Evolutionary conservation across 371 early-diverging fungal species (phyloP).

Genomic region (Lichtheimia hyalospora): DNA sequence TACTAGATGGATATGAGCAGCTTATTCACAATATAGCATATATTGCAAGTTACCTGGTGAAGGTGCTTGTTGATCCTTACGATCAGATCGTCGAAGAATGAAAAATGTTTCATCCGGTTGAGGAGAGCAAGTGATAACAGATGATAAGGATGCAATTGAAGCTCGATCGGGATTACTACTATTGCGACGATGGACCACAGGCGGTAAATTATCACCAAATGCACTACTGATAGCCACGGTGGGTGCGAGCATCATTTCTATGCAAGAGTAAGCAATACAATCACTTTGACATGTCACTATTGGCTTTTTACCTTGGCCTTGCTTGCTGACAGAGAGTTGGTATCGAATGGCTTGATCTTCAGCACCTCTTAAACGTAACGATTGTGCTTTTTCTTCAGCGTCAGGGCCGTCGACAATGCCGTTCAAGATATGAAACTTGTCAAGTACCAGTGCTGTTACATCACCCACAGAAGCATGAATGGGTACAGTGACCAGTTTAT

Average conservation of each 20-base stretch:
- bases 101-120: constrained; percentile 43
- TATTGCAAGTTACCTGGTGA: constrained; percentile 6
- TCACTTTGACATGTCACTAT: not conserved
- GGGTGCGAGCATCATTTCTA: constrained; percentile 22
- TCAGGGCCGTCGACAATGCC: constrained; percentile 39
- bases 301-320: constrained; percentile 24
- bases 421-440: constrained; percentile 51
- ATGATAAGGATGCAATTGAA: constrained; percentile 37
- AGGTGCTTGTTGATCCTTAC: not conserved
- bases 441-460: constrained; percentile 33
- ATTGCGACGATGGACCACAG: constrained; percentile 34
- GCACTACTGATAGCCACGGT: constrained; percentile 29
- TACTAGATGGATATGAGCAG: constrained; percentile 16
- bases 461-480: constrained; percentile 33
- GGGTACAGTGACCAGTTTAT: constrained; percentile 39
- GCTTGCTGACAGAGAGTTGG: constrained; percentile 20
- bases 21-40: constrained; percentile 6
- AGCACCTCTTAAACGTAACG: constrained; percentile 26
- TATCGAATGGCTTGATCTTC: constrained; percentile 29
- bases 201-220: constrained; percentile 36
- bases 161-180: constrained; percentile 42
- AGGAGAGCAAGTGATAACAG: constrained; percentile 30
- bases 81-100: constrained; percentile 26
- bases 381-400: constrained; percentile 20
- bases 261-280: too few relatives aligned